phyloP scores from a whole-genome alignment of 805 yeast species.

The Wickerhamomyces bisporus region DNA sequence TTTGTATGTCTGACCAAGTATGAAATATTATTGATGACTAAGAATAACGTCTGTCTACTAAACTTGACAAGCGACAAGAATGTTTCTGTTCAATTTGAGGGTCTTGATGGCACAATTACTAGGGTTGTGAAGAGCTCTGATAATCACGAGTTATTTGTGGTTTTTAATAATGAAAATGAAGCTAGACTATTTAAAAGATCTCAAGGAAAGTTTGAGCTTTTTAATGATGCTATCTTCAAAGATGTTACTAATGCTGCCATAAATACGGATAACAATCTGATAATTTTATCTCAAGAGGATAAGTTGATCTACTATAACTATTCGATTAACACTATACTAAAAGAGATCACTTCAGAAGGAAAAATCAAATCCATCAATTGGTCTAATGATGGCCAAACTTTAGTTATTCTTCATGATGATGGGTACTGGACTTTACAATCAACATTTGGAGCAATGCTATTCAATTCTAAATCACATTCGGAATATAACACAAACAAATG shows the following conservation, averaged over 20 bases:
- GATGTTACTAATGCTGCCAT: conserved; percentile 7
- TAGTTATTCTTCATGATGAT: conserved; percentile 12
- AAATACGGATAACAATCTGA: conserved; percentile 5
- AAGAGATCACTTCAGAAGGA: conserved; percentile 1
- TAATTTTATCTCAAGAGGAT: conserved; percentile 2
- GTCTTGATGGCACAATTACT: conserved; percentile 2
- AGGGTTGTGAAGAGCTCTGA: conserved; percentile 1
- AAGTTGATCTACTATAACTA: conserved; percentile 8
- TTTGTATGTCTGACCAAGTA: conserved; percentile 14
- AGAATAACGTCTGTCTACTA: conserved; percentile 14
- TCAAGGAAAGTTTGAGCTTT: not conserved
- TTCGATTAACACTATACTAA: conserved; percentile 2
- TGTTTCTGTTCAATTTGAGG: conserved; percentile 5
- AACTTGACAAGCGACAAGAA: conserved; percentile 11
- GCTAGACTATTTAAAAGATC: conserved; percentile 8
- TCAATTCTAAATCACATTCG: conserved; percentile 11
- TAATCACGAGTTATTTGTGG: conserved; percentile 1
- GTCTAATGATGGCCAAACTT: conserved; percentile 11
- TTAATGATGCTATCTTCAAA: conserved; percentile 2
- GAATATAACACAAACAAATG: conserved; percentile 1
- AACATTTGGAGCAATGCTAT: conserved; percentile 22
- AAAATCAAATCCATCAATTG: conserved; percentile 8
- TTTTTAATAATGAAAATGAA: conserved; percentile 5
- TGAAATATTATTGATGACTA: conserved; percentile 15
- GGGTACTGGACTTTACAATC: conserved; percentile 25